Evolutionary conservation across 139 green algal genomes (phyloP), one percentile per base, ranked within the genome.

Genomic region (Chlamydomonas applanata): DNA sequence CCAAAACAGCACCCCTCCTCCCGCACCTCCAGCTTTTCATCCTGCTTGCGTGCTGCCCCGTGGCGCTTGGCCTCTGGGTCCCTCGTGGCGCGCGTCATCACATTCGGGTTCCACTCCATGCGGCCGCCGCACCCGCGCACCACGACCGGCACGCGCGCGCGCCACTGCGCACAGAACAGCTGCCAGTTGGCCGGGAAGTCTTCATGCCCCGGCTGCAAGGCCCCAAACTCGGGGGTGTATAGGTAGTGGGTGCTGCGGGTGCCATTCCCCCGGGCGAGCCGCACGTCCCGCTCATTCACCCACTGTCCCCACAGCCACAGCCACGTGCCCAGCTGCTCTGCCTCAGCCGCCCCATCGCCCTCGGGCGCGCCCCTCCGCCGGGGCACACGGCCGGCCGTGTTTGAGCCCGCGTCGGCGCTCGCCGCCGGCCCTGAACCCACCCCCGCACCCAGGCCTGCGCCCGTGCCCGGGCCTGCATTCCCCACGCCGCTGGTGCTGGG

Each of bases 31-130:
- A 54, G 34, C 40, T 49, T 49, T 11, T 49, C 40, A 11, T 49
- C 40, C 40, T 49, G n/a, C 72, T 59, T 49, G 7, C 11, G 7
- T 11, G 40, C 40, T 7, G 7, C 40, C 40, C 40, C 40, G 40
- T 49, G 40, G 7, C 40, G 40, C 40, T 49, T 49, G 40, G 40
- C 40, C 40, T 49, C 40, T 7, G 40, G 40, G 40, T 49, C 40
- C 40, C 40, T 49, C 40, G 40, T 49, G 40, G 40, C 40, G 49
- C 54, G 54, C 53, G 11, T 33, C 34, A 66, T 71, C 3, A 69
- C 59, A 27, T 60, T 52, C 2, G 49, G 73, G n/a, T 24, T 57
- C 73, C 73, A 73, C 3, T 44, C 3, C 46, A 73, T 74, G 52
- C 64, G 65, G 2, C 54, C 63, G 24, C 33, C 3, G 1, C 13